These are phyloP conservation scores for Rhododendron henanense DNA, from an alignment of 148 eudicot species.

Conservation along the genomic window DNA sequence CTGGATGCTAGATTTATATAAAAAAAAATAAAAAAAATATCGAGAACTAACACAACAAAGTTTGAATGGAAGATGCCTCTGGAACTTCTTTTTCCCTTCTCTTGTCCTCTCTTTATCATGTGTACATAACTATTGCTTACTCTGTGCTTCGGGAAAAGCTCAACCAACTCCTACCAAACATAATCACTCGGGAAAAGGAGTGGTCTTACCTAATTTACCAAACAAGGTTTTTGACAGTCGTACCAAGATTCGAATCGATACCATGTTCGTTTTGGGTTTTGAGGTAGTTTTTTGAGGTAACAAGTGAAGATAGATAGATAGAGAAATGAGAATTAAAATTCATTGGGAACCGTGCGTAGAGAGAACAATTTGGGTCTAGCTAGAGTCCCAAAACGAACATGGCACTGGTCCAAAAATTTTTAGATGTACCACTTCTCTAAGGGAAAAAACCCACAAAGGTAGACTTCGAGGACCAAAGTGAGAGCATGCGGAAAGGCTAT, in stretches of 20 bases:
- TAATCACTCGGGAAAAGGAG: neutral
- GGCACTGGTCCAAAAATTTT: neutral
- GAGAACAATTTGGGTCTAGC: too few species aligned
- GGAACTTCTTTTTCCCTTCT: neutral
- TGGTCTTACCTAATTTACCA: neutral
- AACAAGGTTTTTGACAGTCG: neutral
- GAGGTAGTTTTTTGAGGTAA: too few species aligned
- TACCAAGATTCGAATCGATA: neutral
- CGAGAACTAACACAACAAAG: neutral
- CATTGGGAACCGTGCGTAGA: too few species aligned
- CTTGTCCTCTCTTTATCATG: neutral
- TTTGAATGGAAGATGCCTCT: neutral
- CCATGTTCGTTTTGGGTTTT: too few species aligned
- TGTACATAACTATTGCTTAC: neutral
- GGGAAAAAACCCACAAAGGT: neutral
- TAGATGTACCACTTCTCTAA: neutral
- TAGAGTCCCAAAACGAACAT: too few species aligned
- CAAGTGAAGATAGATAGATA: too few species aligned
- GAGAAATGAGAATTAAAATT: too few species aligned
- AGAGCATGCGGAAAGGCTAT: neutral
- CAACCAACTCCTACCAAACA: conserved; percentile 12
- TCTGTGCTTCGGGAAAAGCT: neutral
- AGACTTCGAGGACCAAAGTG: neutral
- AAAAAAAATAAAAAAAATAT: too few species aligned
- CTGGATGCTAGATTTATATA: too few species aligned